Base-by-base conservation (phyloP, 1,139 yeast species). In the Spencermartinsiella ligniputridi region DNA sequence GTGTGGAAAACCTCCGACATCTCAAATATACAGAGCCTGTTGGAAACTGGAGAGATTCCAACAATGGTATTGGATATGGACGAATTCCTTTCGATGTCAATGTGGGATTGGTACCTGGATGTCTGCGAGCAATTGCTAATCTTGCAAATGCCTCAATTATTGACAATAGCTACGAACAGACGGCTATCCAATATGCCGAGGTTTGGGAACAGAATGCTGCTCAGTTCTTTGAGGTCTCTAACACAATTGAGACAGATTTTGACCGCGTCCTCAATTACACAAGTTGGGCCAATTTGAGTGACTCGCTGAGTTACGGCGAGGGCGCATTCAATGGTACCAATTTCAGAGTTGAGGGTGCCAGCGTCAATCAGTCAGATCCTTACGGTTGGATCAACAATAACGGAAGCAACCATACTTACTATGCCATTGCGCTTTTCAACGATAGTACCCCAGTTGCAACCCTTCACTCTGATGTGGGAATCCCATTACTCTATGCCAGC, bases 11-110 rank as follows among this genome's bases (percentile, higher is more conserved):
- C 40, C 37, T 46, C 12, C 18, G 35, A 18, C 47, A 46, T 17
- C 29, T 46, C 6, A 40, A 41, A 16, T 33, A 37, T 17, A 21
- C 39, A 5, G 42, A 40, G 32, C 40, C 49, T 3, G 47, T 45
- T 2, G 49, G 49, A 3, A 46, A 38, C 44, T 46, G 49, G 49
- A 40, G 49, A 35, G 49, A 46, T 30, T 40, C 47, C 8, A 40
- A 34, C 21, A 44, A 20, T 30, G 49, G 49, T 12, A 21, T 40
- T 12, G 49, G 47, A 8, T 44, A 46, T 37, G 49, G 49, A 19
- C 25, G 29, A 2, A 44, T 44, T 35, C 47, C 49, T 3, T 46
- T 44, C 30, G 49, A 46, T 25, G 42, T 46, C 6, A 46, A 46
- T 20, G 47, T 40, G 6, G 49, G 35, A 6, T 32, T 44, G 12